phyloP scores from a whole-genome alignment of 2,329 filamentous ascomycete genomes.

The Penicillium sp. region DNA sequence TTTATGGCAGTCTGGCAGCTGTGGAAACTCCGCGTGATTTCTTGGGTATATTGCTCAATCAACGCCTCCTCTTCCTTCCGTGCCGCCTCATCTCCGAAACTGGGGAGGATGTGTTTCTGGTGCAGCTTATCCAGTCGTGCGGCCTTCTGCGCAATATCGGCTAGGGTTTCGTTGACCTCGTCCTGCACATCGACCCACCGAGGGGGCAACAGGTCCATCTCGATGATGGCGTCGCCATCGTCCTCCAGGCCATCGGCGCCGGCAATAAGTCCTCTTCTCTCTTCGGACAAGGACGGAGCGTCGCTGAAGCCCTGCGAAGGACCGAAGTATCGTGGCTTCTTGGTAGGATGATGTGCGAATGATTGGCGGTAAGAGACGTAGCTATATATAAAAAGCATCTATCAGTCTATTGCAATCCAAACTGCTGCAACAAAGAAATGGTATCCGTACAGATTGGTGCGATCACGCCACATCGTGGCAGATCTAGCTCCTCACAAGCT shows the following conservation, averaged over 20 bases:
- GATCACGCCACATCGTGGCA: constrained; percentile 94
- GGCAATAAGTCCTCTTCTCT: constrained; percentile 80
- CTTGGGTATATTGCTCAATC: constrained; percentile 86
- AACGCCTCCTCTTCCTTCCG: constrained; percentile 82
- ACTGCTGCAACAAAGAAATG: too few species aligned
- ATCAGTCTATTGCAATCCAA: neutral
- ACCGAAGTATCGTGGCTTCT: constrained; percentile 68
- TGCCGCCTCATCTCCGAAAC: constrained; percentile 91
- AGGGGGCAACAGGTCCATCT: constrained; percentile 95
- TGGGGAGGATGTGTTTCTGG: constrained; percentile 93
- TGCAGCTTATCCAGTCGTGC: constrained; percentile 86
- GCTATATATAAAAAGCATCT: constrained; percentile 44
- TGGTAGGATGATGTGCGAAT: constrained; percentile 88
- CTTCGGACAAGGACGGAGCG: constrained; percentile 57
- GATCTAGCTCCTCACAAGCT: constrained; percentile 12
- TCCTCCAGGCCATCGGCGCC: constrained; percentile 63
- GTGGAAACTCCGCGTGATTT: constrained; percentile 85
- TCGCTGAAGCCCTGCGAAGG: constrained; percentile 60
- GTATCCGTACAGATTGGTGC: constrained; percentile 82
- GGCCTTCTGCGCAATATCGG: constrained; percentile 76
- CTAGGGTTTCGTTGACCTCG: constrained; percentile 79
- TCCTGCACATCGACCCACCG: constrained; percentile 95
- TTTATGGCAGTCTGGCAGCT: constrained; percentile 86
- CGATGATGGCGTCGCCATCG: constrained; percentile 91
- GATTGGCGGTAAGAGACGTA: constrained; percentile 99